These are phyloP conservation scores for Waitea zeae DNA, from an alignment of 1,284 basidiomycete species.

Conservation along the genomic window DNA sequence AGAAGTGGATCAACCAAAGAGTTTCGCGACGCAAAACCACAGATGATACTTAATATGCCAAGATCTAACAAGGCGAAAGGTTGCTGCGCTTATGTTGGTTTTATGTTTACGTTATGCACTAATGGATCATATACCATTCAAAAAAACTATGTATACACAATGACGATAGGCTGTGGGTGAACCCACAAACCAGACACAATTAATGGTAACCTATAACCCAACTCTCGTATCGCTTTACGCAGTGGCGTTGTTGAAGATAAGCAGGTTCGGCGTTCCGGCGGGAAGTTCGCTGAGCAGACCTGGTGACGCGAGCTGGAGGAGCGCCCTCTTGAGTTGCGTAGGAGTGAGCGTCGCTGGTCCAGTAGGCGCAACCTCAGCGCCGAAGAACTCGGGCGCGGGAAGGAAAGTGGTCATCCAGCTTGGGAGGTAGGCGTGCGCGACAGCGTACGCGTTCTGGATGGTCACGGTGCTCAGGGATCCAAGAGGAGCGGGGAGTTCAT, in stretches of 20 bases:
- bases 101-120: too few relatives aligned
- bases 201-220: too few relatives aligned
- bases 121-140: too few relatives aligned
- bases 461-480: constrained; percentile 9
- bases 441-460: constrained; percentile 25
- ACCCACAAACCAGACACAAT: too few relatives aligned
- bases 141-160: too few relatives aligned
- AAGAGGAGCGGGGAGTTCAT: constrained; percentile 12
- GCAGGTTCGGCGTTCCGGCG: constrained; percentile 31
- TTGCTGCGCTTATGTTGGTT: too few relatives aligned
- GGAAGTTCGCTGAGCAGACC: constrained; percentile 27
- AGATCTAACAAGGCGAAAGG: too few relatives aligned
- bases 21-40: too few relatives aligned
- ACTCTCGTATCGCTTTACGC: too few relatives aligned
- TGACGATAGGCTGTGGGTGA: too few relatives aligned
- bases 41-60: too few relatives aligned
- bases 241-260: constrained; percentile 45
- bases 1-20: too few relatives aligned
- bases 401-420: constrained; percentile 39
- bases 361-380: constrained; percentile 20
- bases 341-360: constrained; percentile 24
- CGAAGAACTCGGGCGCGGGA: constrained; percentile 33
- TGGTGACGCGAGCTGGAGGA: constrained; percentile 32
- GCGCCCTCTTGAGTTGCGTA: constrained; percentile 39
- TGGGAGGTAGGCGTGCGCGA: constrained; percentile 39